A percentile compares a stretch with the other conserved stretches of the same genome.
Conservation (phyloP, 2,329 filamentous ascomycete genomes). For the Grosmannia huntii region DNA sequence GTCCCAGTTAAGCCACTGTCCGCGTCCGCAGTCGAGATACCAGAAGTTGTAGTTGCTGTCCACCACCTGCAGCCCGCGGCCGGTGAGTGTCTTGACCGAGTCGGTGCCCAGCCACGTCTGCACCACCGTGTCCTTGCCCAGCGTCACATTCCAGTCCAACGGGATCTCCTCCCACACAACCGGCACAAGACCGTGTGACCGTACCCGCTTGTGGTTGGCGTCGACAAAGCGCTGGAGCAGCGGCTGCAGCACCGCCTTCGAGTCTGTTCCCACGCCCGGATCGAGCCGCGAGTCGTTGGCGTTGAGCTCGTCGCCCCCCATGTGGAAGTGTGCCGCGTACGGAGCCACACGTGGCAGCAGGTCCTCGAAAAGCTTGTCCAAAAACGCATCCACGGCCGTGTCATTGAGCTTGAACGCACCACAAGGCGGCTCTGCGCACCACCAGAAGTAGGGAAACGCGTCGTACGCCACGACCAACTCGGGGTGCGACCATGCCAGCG, state of each 20-base stretch:
- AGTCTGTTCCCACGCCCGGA: constrained; percentile 55
- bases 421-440: constrained; percentile 51
- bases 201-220: constrained; percentile 52
- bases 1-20: constrained; percentile 63
- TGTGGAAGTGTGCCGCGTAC: constrained; percentile 68
- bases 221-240: constrained; percentile 69
- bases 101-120: constrained; percentile 63
- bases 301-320: constrained; percentile 81
- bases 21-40: constrained; percentile 76
- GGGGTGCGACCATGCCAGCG: constrained; percentile 52
- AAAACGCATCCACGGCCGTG: constrained; percentile 53
- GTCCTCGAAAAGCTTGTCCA: constrained; percentile 62
- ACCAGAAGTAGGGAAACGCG: constrained; percentile 41
- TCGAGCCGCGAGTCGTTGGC: constrained; percentile 62
- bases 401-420: constrained; percentile 68
- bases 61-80: constrained; percentile 56
- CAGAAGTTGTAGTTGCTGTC: constrained; percentile 67
- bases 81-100: constrained; percentile 47
- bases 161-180: constrained; percentile 86
- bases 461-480: constrained; percentile 58
- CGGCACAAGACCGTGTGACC: constrained; percentile 51
- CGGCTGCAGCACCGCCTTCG: constrained; percentile 51
- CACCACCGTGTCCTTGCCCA: constrained; percentile 59
- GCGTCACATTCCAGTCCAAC: constrained; percentile 61
- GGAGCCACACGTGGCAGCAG: constrained; percentile 58